phyloP scores from a whole-genome alignment of 306 rosid species.

The Malus asiatica region DNA sequence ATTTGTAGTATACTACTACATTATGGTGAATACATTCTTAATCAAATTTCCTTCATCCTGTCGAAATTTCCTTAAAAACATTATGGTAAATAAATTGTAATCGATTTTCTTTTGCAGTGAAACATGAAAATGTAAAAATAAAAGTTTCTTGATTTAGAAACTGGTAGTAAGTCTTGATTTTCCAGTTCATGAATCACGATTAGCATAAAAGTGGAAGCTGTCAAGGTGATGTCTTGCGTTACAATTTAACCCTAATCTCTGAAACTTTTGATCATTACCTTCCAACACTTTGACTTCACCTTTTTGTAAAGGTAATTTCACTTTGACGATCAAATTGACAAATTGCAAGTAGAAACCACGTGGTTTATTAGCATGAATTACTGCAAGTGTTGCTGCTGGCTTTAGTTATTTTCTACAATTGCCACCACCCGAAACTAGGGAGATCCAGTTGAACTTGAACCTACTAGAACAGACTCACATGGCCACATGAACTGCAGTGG shows the following conservation, averaged over 20 bases:
- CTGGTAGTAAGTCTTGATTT: not conserved
- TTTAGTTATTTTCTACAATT: not conserved
- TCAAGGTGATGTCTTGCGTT: constrained; percentile 5
- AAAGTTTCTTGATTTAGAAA: not conserved
- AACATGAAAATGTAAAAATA: not conserved
- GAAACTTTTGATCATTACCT: constrained; percentile 35
- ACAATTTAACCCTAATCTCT: constrained; percentile 23
- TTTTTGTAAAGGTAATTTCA: constrained; percentile 34
- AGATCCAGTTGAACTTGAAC: too few relatives aligned
- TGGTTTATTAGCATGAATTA: too few relatives aligned
- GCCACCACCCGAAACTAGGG: not conserved
- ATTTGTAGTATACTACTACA: not conserved
- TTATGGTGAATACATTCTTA: not conserved
- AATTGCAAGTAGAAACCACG: not conserved
- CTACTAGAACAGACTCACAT: not conserved
- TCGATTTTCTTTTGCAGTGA: not conserved
- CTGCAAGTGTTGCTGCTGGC: not conserved
- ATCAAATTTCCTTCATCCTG: not conserved
- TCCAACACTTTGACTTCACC: constrained; percentile 30
- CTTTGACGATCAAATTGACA: not conserved
- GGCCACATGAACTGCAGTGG: constrained; percentile 7
- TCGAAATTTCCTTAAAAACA: not conserved
- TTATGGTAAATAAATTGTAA: too few relatives aligned
- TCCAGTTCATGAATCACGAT: not conserved
- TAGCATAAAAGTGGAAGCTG: not conserved